Conservation (phyloP, 768 basidiomycete species). For the Termitomyces sp. region DNA sequence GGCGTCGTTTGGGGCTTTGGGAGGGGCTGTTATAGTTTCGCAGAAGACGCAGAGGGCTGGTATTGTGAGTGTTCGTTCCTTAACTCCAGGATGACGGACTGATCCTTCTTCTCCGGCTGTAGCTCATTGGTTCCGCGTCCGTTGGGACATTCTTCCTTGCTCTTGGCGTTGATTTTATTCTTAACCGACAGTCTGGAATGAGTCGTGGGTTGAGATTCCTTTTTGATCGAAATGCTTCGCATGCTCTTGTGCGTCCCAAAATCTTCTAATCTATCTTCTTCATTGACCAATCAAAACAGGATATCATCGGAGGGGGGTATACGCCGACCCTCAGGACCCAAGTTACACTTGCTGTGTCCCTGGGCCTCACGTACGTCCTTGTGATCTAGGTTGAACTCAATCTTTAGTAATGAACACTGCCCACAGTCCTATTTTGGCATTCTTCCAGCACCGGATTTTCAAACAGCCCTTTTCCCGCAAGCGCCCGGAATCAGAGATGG, state of each 20-base stretch:
- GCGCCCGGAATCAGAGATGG: conserved; percentile 5
- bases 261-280: background rate
- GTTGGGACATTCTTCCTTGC: conserved; percentile 54
- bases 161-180: conserved; percentile 50
- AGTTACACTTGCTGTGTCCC: conserved; percentile 45
- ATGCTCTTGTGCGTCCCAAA: conserved; percentile 38
- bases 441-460: conserved; percentile 49
- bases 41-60: conserved; percentile 34
- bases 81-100: background rate
- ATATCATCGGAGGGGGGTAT: conserved; percentile 42
- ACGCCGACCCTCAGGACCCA: conserved; percentile 43
- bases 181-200: conserved; percentile 56
- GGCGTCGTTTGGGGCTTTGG: conserved; percentile 34
- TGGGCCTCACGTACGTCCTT: conserved; percentile 49
- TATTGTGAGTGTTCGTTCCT: conserved; percentile 35
- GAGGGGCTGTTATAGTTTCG: conserved; percentile 36
- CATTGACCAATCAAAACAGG: conserved; percentile 24
- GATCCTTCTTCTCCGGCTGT: background rate
- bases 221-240: conserved; percentile 56
- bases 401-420: background rate
- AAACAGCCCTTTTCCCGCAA: conserved; percentile 40
- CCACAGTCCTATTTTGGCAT: conserved; percentile 45
- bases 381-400: background rate
- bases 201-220: conserved; percentile 58
- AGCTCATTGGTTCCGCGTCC: conserved; percentile 48